A percentile compares a stretch with the other conserved stretches of the same genome.
Conservation (phyloP, 164 flowering plant species). For the Dillenia turbinata region DNA sequence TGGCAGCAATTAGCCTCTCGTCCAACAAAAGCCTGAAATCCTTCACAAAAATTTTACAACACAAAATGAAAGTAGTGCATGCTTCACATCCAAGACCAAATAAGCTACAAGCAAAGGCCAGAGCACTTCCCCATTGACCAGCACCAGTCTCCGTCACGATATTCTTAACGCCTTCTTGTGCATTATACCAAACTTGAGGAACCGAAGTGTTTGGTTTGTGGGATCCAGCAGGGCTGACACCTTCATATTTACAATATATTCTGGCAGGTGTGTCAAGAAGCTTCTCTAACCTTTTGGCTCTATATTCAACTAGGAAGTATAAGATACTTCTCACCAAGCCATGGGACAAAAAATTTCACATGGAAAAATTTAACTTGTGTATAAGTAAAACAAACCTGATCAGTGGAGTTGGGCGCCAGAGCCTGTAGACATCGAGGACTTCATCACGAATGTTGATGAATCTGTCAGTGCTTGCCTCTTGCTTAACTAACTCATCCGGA, state of each 20-base stretch:
- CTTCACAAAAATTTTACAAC: conserved; percentile 2
- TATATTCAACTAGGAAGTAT: conserved; percentile 21
- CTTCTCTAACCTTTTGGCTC: conserved; percentile 95
- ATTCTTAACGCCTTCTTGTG: conserved; percentile 71
- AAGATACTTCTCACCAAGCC: not conserved
- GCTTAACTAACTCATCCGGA: conserved; percentile 77
- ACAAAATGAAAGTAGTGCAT: conserved; percentile 8
- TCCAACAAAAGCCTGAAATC: not conserved
- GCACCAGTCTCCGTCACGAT: conserved; percentile 98
- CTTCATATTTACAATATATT: conserved; percentile 96
- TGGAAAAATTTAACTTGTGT: not conserved
- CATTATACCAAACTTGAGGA: conserved; percentile 96
- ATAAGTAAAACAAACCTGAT: conserved; percentile 51
- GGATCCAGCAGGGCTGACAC: conserved; percentile 94
- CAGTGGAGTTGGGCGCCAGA: conserved; percentile 96
- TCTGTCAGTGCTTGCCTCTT: conserved; percentile 61
- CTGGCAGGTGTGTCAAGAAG: conserved; percentile 89
- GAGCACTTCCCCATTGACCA: conserved; percentile 95
- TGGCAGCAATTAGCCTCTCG: too few relatives aligned
- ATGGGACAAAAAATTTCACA: not conserved
- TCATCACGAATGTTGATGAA: conserved; percentile 86
- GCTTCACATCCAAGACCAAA: conserved; percentile 80
- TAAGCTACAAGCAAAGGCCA: conserved; percentile 86
- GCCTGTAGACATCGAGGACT: conserved; percentile 71
- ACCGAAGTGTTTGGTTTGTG: conserved; percentile 94